Evolutionary conservation across 2,329 filamentous ascomycete genomes (phyloP), one percentile per base, ranked within the genome.

Genomic region (Aspergillus transmontanensis): DNA sequence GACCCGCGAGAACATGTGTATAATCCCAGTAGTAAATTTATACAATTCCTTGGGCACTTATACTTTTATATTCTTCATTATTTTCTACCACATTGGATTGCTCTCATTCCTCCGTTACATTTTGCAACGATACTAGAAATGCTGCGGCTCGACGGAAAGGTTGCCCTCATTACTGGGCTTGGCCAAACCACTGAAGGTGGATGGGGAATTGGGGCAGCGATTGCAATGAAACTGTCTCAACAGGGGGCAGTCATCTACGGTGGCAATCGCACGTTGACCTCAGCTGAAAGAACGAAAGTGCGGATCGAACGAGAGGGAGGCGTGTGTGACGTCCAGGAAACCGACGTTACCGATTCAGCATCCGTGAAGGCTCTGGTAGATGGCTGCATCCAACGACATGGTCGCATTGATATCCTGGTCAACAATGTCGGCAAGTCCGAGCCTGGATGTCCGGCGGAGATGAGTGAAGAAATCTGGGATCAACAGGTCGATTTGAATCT

Each of bases 341-440:
- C 79, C 16, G 77, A 89, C 67, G 86, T 86, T 2, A 88, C 85
- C 0, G 81, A 82, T 6, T 80, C 82, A 0, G 69, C 73, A 0
- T 83, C 84, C 19, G 85, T 87, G 69, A 83, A 85, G 64, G 56
- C 54, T 1, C 71, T 88, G 0, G 81, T 89, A 4, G 80, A 85
- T 39, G 79, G 81, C 0, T 87, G 85, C 51, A 69, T 86, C 21
- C 70, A 76, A 0, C 82, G 81, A 45, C 81, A 87, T 64, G 85
- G 85, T 10, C 80, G 83, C 6, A 84, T 88, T 59, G 87, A 89
- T 65, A 84, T 89, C 26, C 75, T 89, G 0, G 72, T 89, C 19
- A 87, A 87, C 66, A 88, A 88, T 58, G 86, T 88, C 3, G 87
- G 87, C 2, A 81, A 81, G 58, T 85, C 82, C 0, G 85, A 87